A percentile compares a stretch with the other conserved stretches of the same genome.
Evolutionary conservation across 2,329 filamentous ascomycete genomes (phyloP).

Genomic region (Amesomyces nigricolor): DNA sequence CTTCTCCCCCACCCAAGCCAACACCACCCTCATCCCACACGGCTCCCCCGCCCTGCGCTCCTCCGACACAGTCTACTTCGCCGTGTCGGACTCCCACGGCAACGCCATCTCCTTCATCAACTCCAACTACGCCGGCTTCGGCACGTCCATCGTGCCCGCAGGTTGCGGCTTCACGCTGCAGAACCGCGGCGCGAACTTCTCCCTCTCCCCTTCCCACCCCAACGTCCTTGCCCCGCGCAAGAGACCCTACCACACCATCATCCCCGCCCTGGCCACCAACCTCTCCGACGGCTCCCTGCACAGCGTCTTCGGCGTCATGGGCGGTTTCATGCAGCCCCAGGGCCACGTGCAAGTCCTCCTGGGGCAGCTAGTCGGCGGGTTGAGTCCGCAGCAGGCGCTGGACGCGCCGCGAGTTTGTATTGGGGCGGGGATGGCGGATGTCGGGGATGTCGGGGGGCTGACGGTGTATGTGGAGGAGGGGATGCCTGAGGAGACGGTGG

Average conservation of each 20-base stretch:
- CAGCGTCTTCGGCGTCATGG: constrained; percentile 92
- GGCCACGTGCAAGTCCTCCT: constrained; percentile 90
- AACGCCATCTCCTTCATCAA: constrained; percentile 97
- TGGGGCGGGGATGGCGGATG: constrained; percentile 62
- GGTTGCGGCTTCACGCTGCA: constrained; percentile 92
- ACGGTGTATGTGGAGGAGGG: constrained; percentile 79
- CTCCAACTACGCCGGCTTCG: constrained; percentile 86
- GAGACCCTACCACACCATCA: constrained; percentile 95
- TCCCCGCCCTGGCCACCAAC: constrained; percentile 85
- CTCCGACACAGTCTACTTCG: constrained; percentile 92
- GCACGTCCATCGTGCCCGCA: constrained; percentile 75
- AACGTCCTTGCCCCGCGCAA: constrained; percentile 78
- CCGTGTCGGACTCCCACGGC: constrained; percentile 71
- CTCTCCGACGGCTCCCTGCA: constrained; percentile 67
- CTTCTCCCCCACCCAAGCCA: constrained; percentile 55
- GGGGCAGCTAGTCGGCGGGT: constrained; percentile 77
- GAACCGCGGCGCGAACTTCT: constrained; percentile 87
- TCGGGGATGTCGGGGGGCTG: constrained; percentile 52
- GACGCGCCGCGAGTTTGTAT: constrained; percentile 92
- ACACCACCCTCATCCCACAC: constrained; percentile 54
- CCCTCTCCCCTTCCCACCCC: constrained; percentile 63
- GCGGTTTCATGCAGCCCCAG: constrained; percentile 97
- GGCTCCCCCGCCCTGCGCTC: constrained; percentile 67
- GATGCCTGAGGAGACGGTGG: constrained; percentile 61
- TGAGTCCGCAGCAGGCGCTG: constrained; percentile 79